Base-by-base conservation (phyloP, 306 rosid genomes). In the Castanea mollissima region DNA sequence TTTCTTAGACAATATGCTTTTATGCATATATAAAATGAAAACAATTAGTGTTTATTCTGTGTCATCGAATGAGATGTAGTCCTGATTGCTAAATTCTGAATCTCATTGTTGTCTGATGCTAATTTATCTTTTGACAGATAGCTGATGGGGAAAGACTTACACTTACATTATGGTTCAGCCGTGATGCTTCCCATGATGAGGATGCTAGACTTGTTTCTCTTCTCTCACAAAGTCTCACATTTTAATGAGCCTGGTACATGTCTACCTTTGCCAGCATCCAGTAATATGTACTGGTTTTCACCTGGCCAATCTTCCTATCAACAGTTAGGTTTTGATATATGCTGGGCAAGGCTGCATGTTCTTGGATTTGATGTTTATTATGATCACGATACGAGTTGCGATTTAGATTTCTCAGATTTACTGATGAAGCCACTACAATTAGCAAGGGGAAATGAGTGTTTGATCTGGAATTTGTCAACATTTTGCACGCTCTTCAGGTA, bases 401-500 rank as follows among this genome's bases (percentile, higher is more conserved):
- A 79, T 65, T 86, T 79, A 23, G 89, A 91, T 82, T 85, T 74
- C 31, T 79, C 97, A 13, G 90, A 85, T 62, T 80, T 88, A 62
- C 69, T 88, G 76, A 59, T 80, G 70, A 84, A 82, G 82, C 90
- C 88, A 15, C 81, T 88, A 74, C 79, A 14, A 44, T 74, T 95
- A 84, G 96, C 85, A 34, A 78, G 85, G 76, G 92, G 84, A 76
- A 73, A 79, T 76, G 90, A 89, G 80, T 89, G 83, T 86, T 93
- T 55, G 88, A 89, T 63, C 73, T 54, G 21, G 90, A 89, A 69
- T 95, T 93, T 78, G 81, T 68, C 79, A 90, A 91, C 76, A 86
- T 93, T 83, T 85, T 95, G 94, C 98, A 95, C 21, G 93, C 92
- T 3, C 96, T 95, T 82, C 97, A 93, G 98, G 98, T 91, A 88